These are phyloP conservation scores for Schizochytrium sp. DNA, from an alignment of 108 stramenopile genomes.

Conservation along the genomic window DNA sequence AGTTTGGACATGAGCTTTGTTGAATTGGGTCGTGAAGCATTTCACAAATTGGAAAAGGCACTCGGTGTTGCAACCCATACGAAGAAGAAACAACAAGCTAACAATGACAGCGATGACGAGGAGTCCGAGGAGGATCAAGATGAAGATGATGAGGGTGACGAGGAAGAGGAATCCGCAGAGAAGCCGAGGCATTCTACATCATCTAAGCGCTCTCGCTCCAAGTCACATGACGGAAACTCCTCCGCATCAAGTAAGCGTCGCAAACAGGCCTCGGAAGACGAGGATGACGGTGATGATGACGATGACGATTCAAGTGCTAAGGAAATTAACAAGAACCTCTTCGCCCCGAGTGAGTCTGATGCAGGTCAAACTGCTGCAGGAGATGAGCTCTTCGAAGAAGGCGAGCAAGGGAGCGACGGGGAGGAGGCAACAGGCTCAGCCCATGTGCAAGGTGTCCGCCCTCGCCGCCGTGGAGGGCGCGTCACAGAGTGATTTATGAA, in stretches of 20 bases:
- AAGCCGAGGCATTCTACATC: background rate
- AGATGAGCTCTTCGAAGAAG: background rate
- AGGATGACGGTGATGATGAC: background rate
- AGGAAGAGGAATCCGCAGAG: background rate
- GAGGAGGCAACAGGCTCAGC: too few relatives aligned
- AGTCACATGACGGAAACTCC: background rate
- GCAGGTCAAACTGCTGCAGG: background rate
- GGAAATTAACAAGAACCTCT: conserved; percentile 20
- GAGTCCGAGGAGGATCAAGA: background rate
- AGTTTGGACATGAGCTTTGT: background rate
- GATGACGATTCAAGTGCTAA: background rate
- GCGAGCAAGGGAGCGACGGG: background rate
- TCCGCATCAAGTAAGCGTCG: background rate
- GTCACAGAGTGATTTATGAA: too few relatives aligned
- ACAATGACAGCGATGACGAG: background rate
- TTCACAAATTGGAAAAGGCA: background rate
- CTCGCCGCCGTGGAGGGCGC: too few relatives aligned
- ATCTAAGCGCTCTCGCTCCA: background rate
- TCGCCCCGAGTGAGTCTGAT: background rate
- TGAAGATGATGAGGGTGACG: background rate
- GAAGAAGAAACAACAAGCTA: too few relatives aligned
- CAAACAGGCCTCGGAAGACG: background rate
- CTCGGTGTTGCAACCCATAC: conserved; percentile 9
- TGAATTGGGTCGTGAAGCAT: background rate
- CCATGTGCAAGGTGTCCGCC: too few relatives aligned